These are phyloP conservation scores for Platismatia glauca DNA, from an alignment of 495 filamentous ascomycete genomes.

Conservation along the genomic window DNA sequence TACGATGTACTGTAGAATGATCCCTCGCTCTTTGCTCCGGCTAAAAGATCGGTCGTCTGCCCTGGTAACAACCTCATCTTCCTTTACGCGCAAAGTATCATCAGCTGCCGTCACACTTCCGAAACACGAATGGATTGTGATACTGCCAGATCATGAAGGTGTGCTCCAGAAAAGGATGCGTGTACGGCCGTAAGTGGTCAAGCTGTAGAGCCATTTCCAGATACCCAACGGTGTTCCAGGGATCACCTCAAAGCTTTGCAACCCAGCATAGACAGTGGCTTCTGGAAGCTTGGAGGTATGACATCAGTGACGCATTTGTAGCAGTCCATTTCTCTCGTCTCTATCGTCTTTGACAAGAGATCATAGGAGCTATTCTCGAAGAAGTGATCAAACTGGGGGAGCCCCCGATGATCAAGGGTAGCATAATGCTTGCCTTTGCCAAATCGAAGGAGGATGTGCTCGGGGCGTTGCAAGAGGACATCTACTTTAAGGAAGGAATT, in stretches of 20 bases:
- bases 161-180: conserved; percentile 59
- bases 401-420: conserved; percentile 65
- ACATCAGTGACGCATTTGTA: background rate
- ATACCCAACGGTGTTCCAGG: conserved; percentile 27
- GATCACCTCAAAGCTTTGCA: conserved; percentile 48
- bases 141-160: conserved; percentile 68
- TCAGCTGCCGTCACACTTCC: conserved; percentile 26
- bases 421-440: conserved; percentile 63
- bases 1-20: background rate
- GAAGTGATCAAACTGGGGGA: conserved; percentile 32
- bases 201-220: conserved; percentile 4
- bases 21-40: background rate
- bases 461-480: conserved; percentile 57
- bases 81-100: background rate
- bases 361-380: conserved; percentile 59
- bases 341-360: background rate
- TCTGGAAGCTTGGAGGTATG: conserved; percentile 50
- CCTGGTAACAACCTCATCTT: background rate
- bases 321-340: background rate
- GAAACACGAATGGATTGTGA: conserved; percentile 75
- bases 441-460: conserved; percentile 60
- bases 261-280: conserved; percentile 35
- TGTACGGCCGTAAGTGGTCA: conserved; percentile 55
- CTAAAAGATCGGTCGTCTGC: background rate
- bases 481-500: conserved; percentile 60